These are phyloP conservation scores for Goffeauzyma gilvescens DNA, from an alignment of 768 basidiomycete genomes.

Conservation along the genomic window DNA sequence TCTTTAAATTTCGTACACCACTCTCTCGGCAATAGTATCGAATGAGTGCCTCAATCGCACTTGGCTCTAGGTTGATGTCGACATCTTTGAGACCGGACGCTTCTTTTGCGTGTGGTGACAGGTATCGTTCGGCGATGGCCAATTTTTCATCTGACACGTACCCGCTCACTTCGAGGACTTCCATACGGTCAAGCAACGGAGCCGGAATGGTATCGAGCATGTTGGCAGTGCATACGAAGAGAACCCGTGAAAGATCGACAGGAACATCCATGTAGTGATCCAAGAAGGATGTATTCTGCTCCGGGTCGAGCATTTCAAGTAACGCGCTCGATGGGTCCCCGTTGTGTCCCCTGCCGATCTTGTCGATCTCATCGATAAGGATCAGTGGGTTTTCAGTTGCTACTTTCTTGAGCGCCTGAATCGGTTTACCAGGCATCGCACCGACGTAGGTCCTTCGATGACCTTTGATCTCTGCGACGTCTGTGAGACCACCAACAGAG, in stretches of 20 bases:
- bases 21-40: constrained; percentile 95
- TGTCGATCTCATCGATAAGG: constrained; percentile 88
- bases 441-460: constrained; percentile 93
- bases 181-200: constrained; percentile 85
- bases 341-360: constrained; percentile 76
- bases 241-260: constrained; percentile 81
- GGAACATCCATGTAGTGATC: constrained; percentile 97
- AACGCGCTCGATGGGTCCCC: constrained; percentile 83
- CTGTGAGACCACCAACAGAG: constrained; percentile 86
- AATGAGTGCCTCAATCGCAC: constrained; percentile 70
- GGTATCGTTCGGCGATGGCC: constrained; percentile 66
- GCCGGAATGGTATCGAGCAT: constrained; percentile 84
- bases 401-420: constrained; percentile 79
- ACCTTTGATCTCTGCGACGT: constrained; percentile 98
- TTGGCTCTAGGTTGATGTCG: constrained; percentile 57
- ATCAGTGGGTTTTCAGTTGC: constrained; percentile 87
- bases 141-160: constrained; percentile 88
- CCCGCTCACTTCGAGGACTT: constrained; percentile 81
- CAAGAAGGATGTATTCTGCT: constrained; percentile 83
- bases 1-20: constrained; percentile 90
- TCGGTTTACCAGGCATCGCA: constrained; percentile 83
- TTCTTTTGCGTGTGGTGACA: constrained; percentile 83
- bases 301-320: constrained; percentile 81
- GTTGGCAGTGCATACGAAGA: constrained; percentile 96
- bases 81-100: constrained; percentile 67